Evolutionary conservation across 495 filamentous ascomycete species (phyloP), one percentile per base, ranked within the genome.

Genomic region (Daldinia concentrica): DNA sequence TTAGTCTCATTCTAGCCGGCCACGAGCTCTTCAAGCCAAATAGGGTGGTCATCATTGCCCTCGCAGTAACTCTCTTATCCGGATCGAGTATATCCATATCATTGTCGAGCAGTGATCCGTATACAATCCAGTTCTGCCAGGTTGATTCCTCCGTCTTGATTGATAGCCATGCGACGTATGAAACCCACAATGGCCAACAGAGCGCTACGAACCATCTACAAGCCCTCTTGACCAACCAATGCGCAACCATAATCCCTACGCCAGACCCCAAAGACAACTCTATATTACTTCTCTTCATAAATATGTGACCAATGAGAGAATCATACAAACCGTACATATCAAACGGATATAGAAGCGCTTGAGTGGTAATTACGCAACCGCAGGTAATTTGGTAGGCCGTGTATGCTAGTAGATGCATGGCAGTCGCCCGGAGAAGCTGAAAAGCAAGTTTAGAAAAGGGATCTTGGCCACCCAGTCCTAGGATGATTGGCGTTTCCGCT

Each of bases 1-100:
- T 66, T 11, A 76, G 22, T 5, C 59, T 67, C 56, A 74, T 66
- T 62, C 71, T 69, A 55, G 62, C 57, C 14, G 74, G 74, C 74
- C 74, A 76, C 5, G 74, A 74, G n/a, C 65, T 74, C 50, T 55
- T 50, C 3, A 76, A 39, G 0, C 74, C 74, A 32, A 66, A 74
- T 3, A 72, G 12, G 0, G 36, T 34, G 5, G 74, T 74, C 74
- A 74, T 76, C 0, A 34, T 1, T 32, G 43, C 62, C 14, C 62
- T 71, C n/a, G 32, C 41, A 5, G 32, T 24, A 7, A 72, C 68
- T 29, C 71, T 68, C 22, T 61, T 76, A 26, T 14, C 65, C 15
- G 64, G 41, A 48, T 71, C 26, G 29, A 66, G 37, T 8, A 76
- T 15, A 11, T 62, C 52, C 55, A 76, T 62, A 45, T 74, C 71